Base-by-base conservation (phyloP, 1,284 basidiomycete genomes). In the Pseudozyma tsukubaensis region DNA sequence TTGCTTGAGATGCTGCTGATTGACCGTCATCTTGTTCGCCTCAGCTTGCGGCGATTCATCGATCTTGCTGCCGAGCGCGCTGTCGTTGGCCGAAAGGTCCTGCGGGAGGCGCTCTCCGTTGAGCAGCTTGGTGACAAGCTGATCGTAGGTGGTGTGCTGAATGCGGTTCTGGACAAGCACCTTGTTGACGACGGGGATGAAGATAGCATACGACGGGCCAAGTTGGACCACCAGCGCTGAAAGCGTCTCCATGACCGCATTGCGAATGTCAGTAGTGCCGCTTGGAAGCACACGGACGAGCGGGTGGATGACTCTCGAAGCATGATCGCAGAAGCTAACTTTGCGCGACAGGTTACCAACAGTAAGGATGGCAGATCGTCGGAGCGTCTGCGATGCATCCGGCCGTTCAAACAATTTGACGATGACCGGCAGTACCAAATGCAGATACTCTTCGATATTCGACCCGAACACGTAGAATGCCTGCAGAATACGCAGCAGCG, bases 271-370 rank as follows among this genome's bases (percentile, higher is more conserved):
- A 16, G 82, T 69, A 58, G 92, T 92, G 72, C 89, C 91, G 6
- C 89, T 87, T n/a, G 91, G 90, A 56, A 99, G 87, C 4, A 97
- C 92, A 48, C 97, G 90, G 42, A 95, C 92, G 14, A 99, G 88
- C 2, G 97, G 96, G 81, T 98, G 97, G 24, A 99, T 93, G 80
- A 99, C 97, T 49, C 96, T 90, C 18, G 94, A 97, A 9, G 96
- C 94, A 80, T 99, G 95, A 82, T 99, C 97, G n/a, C 93, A 95
- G 83, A 99, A 97, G 86, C 99, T 98, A 79, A 99, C 94, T 72
- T 96, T 91, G 73, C 92, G 89, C 14, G 94, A 94, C 18, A 99
- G 87, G 34, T 93, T 92, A 47, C 94, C 94, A 18, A 98, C 92
- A 0, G 94, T 96, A 70, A 92, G 90, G 50, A 99, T 92, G 0